phyloP scores from a whole-genome alignment of 1,139 yeast species.

The Pichia sp. region DNA sequence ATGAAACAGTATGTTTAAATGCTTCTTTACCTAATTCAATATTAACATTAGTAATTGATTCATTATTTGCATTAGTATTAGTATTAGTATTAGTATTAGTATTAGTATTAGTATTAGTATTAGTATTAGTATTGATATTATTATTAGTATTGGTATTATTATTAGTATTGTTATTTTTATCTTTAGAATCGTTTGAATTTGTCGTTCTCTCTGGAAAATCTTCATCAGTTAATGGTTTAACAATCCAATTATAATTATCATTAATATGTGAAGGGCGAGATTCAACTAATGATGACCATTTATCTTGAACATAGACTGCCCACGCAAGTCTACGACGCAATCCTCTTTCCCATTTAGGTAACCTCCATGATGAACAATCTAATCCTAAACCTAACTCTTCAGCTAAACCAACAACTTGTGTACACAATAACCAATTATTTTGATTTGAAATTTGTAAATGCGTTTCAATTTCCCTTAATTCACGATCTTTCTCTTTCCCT shows the following conservation, averaged over 20 bases:
- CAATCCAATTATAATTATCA: constrained; percentile 63
- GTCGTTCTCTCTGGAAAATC: constrained; percentile 60
- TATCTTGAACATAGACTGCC: constrained; percentile 88
- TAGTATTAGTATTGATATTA: too few species aligned
- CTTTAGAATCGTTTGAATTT: constrained; percentile 1
- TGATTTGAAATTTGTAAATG: constrained; percentile 32
- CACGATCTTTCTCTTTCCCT: constrained; percentile 1
- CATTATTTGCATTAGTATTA: constrained; percentile 27
- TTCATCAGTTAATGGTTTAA: constrained; percentile 54
- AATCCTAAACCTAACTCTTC: constrained; percentile 84
- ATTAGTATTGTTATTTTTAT: too few species aligned
- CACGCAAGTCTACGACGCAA: constrained; percentile 79
- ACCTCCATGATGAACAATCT: constrained; percentile 80
- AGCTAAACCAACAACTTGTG: constrained; percentile 79
- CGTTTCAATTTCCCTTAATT: constrained; percentile 2
- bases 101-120: too few species aligned
- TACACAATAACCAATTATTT: constrained; percentile 78
- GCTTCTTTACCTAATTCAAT: constrained; percentile 66
- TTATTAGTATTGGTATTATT: too few species aligned
- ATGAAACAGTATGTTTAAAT: constrained; percentile 62
- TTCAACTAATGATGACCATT: constrained; percentile 76
- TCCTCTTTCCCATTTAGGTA: constrained; percentile 92
- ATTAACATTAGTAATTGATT: constrained; percentile 32
- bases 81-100: constrained; percentile 30
- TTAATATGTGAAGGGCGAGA: constrained; percentile 73